Evolutionary conservation across 768 basidiomycete species (phyloP), one percentile per base, ranked within the genome.

Genomic region (Rickenella mellea): DNA sequence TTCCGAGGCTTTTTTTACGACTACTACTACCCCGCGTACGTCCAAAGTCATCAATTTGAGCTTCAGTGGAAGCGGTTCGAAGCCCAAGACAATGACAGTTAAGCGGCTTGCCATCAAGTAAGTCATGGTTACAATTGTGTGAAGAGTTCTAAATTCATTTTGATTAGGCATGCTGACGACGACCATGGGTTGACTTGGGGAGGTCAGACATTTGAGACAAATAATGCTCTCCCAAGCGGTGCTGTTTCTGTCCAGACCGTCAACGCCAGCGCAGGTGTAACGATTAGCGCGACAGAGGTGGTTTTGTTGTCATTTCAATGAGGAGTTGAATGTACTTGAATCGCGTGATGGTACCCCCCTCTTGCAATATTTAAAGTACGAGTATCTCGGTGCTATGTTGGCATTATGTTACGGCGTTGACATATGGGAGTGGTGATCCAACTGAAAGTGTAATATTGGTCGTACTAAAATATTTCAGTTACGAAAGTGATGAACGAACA

Each of bases 141-240:
- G 15, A 22, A 3, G 4, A 6, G 17, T 14, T 25, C 38, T 22
- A 31, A 46, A 32, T 40, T 38, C 5, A 12, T 22, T 4, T 15
- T 17, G 14, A 11, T 28, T 25, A 76, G 71, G 11, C 63, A 70
- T 44, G 70, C 76, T 2, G 68, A 74, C 43, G 74, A 73, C 47
- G 64, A 57, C 3, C 62, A 66, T 12, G 71, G 71, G 9, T 40
- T 80, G 40, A 74, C 63, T 1, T 77, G 76, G 74, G 77, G 70
- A 37, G 76, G 75, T 3, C 74, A 73, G 51, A 71, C 69, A 1
- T 78, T 75, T 42, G 78, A 78, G 51, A 78, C 75, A 0, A 42
- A 47, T 27, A 52, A 73, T 39, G 74, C 61, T 0, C 62, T 55
- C 27, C 61, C 69, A 10, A 55, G 55, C 20, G 74, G 76, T 2